These are phyloP conservation scores for Setaria viridis DNA, from an alignment of 202 grass and related monocot species.

Conservation along the genomic window DNA sequence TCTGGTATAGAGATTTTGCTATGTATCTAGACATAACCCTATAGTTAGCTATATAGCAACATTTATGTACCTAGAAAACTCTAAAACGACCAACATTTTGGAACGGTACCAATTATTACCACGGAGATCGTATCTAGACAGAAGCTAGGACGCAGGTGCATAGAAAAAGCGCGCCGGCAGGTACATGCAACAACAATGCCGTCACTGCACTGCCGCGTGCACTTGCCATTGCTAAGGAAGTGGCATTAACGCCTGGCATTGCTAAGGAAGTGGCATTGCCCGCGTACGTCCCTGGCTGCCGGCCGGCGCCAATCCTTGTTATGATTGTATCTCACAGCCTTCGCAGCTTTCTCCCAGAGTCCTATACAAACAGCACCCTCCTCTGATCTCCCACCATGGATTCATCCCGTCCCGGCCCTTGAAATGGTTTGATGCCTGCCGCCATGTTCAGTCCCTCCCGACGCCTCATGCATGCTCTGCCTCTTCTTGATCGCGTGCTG, in stretches of 20 bases:
- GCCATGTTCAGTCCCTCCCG: conserved; percentile 55
- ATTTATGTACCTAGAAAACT: too few relatives aligned
- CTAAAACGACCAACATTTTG: too few relatives aligned
- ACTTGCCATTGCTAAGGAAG: conserved; percentile 54
- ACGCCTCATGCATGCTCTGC: conserved; percentile 44
- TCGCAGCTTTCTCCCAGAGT: conserved; percentile 25
- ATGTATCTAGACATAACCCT: too few relatives aligned
- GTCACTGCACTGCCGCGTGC: conserved; percentile 47
- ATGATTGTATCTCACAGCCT: conserved; percentile 36
- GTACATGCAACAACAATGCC: conserved; percentile 27
- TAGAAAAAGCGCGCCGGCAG: not conserved
- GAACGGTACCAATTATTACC: not conserved
- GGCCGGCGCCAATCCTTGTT: not conserved
- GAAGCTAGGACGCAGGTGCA: conserved; percentile 22
- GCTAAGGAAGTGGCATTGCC: not conserved
- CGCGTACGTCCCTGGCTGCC: not conserved
- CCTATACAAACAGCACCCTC: not conserved
- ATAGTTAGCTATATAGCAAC: too few relatives aligned
- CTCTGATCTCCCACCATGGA: conserved; percentile 5
- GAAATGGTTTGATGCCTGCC: conserved; percentile 42
- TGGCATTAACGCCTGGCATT: conserved; percentile 51
- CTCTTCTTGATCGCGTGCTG: conserved; percentile 37
- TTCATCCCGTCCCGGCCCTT: conserved; percentile 1
- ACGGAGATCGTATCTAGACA: not conserved
- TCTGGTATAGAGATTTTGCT: too few relatives aligned